A percentile compares a stretch with the other conserved stretches of the same genome.
phyloP scores from a whole-genome alignment of 164 flowering plant species.

The Kingdonia uniflora region DNA sequence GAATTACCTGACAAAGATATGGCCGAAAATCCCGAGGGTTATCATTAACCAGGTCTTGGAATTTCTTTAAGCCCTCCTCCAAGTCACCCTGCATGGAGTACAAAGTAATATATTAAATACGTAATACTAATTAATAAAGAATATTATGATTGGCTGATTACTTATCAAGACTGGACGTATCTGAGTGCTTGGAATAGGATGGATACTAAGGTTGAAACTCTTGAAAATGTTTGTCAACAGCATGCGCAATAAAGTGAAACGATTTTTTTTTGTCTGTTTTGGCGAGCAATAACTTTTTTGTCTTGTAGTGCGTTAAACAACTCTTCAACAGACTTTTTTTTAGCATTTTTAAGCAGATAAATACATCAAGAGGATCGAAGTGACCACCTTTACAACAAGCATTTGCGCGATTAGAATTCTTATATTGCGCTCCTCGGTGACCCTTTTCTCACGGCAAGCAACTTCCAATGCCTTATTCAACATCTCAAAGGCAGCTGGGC shows the following conservation, averaged over 20 bases:
- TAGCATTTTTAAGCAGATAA: not conserved
- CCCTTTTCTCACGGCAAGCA: conserved; percentile 53
- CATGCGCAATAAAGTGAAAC: too few species aligned
- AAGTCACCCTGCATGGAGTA: conserved; percentile 54
- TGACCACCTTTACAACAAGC: conserved; percentile 65
- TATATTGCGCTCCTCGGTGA: conserved; percentile 82
- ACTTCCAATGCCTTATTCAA: conserved; percentile 54
- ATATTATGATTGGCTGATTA: too few species aligned
- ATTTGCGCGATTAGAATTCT: conserved; percentile 82
- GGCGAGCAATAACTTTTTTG: too few species aligned
- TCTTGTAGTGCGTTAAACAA: too few species aligned
- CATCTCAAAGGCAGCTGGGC: conserved; percentile 78
- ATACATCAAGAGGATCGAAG: not conserved
- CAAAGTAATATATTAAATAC: not conserved
- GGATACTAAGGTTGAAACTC: too few species aligned
- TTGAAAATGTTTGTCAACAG: too few species aligned
- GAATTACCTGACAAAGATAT: conserved; percentile 78
- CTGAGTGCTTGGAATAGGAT: too few species aligned
- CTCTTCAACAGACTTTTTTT: not conserved
- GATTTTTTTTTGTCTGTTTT: too few species aligned
- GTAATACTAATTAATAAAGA: too few species aligned
- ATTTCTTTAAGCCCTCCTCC: conserved; percentile 54
- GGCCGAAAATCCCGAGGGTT: conserved; percentile 94
- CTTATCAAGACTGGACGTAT: too few species aligned
- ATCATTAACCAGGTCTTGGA: conserved; percentile 58